Evolutionary conservation across 768 basidiomycete species (phyloP), one percentile per base, ranked within the genome.

Genomic region (Artomyces pyxidatus): DNA sequence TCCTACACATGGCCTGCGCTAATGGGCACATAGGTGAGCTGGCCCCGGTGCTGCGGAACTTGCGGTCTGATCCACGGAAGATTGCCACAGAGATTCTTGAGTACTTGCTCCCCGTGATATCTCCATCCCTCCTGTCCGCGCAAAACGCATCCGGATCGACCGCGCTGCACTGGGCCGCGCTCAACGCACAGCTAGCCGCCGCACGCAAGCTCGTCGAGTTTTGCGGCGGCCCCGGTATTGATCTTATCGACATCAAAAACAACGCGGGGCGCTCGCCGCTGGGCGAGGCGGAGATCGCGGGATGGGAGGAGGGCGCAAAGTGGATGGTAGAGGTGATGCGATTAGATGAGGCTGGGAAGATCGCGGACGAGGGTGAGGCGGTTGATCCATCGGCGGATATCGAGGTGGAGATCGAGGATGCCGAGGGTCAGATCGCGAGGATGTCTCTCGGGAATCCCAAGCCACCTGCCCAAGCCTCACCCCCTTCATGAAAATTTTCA

Each of bases 81-180:
- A 61, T 59, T 54, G 48, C 52, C 58, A 43, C 68, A 95, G 92
- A 92, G 55, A 62, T 89, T 9, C 75, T 96, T 39, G 72, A 82
- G 41, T 82, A 80, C 58, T 73, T 97, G 12, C 73, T 95, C 3
- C 76, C 88, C 2, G 62, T 80, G 47, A 58, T 77, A 16, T 65
- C 72, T 6, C 62, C 83, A 10, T 63, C 74, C 2, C 65, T 89
- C 6, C 60, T 92, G 19, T 67, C 80, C 2, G 68, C 71, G 0
- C 77, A 76, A 51, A 97, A 96, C 61, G 63, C 63, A 25, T 74
- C 87, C 0, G 74, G 80, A 45, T 94, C 93, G 22, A 94, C 88
- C 2, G 76, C 94, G 6, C 67, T 96, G 6, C 94, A 97, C 60
- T 96, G 93, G 93, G 92, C 93, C 0, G 80, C 87, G 2, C 64